Base-by-base conservation (phyloP, 306 rosid genomes). In the Castanospermum australe region DNA sequence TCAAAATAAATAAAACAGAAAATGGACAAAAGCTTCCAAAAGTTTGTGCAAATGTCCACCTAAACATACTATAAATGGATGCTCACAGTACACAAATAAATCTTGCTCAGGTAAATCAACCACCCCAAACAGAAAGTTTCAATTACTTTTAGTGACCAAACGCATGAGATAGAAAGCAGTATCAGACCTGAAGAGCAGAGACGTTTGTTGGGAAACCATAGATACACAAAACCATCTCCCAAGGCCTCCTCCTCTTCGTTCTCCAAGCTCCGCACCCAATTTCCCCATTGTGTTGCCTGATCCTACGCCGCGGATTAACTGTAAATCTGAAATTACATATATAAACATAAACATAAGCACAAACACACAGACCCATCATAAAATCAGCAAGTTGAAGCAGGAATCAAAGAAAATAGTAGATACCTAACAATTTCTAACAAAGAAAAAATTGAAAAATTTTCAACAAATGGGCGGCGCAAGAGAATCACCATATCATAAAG, bases 141-240 rank as follows among this genome's bases (percentile, higher is more conserved):
- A 38, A 66, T 14, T 35, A 67, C 8, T 36, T 33, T n/a, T 24
- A 24, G 20, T 21, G 50, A 67, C 12, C 56, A 81, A 67, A 24
- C 5, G 18, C 67, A 30, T 33, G 8, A 60, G 36, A 36, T n/a
- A 55, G 59, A 77, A 36, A 38, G 17, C 24, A 47, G 20, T 2
- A 52, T 32, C 2, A 57, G 38, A 96, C 99, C 99, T 96, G 98
- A n/a, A 96, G 96, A 39, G 99, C 99, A 52, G 97, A 79, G 47
- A 93, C 91, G 30, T 91, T 89, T 9, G 98, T 90, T 50, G 97
- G 99, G 84, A 96, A 96, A 20, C 98, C 98, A 78, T 93, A 88
- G 76, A 96, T 85, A 84, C 99, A 96, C 66, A 93, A 76, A 67
- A 90, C 96, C 99, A 96, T 96, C 79, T 96, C 99, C 98, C 99